A percentile compares a stretch with the other conserved stretches of the same genome.
phyloP scores from a whole-genome alignment of 2,329 filamentous ascomycete species.

The Cercospora sp. region DNA sequence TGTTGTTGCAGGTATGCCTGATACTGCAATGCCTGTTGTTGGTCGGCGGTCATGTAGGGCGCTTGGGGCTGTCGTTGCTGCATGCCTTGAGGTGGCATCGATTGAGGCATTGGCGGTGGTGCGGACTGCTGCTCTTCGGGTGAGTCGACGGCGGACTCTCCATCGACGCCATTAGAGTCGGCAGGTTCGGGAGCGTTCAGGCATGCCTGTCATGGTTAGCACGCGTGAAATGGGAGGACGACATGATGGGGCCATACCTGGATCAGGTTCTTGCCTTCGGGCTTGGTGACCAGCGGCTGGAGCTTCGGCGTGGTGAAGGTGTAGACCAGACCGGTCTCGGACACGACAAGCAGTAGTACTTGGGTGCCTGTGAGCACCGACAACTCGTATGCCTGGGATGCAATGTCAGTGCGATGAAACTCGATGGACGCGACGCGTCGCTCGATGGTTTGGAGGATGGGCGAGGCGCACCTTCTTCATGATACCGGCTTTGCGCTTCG shows the following conservation, averaged over 20 bases:
- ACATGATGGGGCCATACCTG: slow-evolving; percentile 61
- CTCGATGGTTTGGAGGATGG: neutral
- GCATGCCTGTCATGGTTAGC: slow-evolving; percentile 67
- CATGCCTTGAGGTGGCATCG: slow-evolving; percentile 38
- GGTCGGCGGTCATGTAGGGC: slow-evolving; percentile 42
- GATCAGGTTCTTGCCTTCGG: slow-evolving; percentile 98
- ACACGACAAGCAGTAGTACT: slow-evolving; percentile 93
- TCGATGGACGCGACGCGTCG: slow-evolving; percentile 20
- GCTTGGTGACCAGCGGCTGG: slow-evolving; percentile 95
- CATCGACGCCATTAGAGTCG: slow-evolving; percentile 63
- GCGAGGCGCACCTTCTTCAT: slow-evolving; percentile 87
- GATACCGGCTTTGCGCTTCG: slow-evolving; percentile 98
- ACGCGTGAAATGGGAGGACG: slow-evolving; percentile 9
- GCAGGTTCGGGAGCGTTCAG: slow-evolving; percentile 92
- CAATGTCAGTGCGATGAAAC: slow-evolving; percentile 21
- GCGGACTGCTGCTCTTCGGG: slow-evolving; percentile 81
- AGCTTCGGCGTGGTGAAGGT: slow-evolving; percentile 98
- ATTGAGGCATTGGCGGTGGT: slow-evolving; percentile 38
- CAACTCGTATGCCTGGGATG: slow-evolving; percentile 82
- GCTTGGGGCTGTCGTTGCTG: slow-evolving; percentile 33
- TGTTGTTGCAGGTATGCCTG: slow-evolving; percentile 44
- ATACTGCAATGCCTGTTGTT: slow-evolving; percentile 43
- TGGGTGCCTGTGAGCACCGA: slow-evolving; percentile 97
- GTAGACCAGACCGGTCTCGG: slow-evolving; percentile 95
- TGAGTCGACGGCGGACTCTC: slow-evolving; percentile 67